phyloP scores from a whole-genome alignment of 352 stramenopile species.

The Phytophthora chlamydospora region DNA sequence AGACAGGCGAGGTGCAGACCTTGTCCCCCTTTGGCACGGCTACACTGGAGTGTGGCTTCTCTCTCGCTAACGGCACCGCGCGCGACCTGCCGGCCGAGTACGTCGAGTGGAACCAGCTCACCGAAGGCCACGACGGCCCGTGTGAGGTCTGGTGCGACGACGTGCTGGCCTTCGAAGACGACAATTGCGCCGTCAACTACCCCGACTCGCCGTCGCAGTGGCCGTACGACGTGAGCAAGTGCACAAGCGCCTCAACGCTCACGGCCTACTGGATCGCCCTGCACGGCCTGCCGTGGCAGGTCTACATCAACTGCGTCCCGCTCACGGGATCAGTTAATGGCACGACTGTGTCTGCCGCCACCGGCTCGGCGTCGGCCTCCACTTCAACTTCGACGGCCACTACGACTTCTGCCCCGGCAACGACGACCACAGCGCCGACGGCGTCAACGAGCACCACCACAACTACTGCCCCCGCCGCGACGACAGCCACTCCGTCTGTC shows the following conservation, averaged over 20 bases:
- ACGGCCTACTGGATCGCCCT: constrained; percentile 49
- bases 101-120: constrained; percentile 34
- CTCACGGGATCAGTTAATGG: constrained; percentile 23
- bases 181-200: constrained; percentile 49
- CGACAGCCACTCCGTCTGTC: constrained; percentile 2
- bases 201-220: constrained; percentile 15
- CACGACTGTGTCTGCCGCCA: constrained; percentile 1
- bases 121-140: constrained; percentile 43
- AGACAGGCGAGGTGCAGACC: constrained; percentile 29
- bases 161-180: constrained; percentile 40
- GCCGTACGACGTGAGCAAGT: constrained; percentile 29
- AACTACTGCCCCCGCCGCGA: constrained; percentile 4
- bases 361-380: constrained; percentile 12
- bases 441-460: too few species aligned
- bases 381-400: constrained; percentile 8
- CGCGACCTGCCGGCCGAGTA: constrained; percentile 39
- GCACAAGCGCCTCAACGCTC: constrained; percentile 25
- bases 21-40: constrained; percentile 37
- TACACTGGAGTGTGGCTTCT: constrained; percentile 41
- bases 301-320: constrained; percentile 35
- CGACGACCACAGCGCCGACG: constrained; percentile 18
- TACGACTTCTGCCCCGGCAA: constrained; percentile 7
- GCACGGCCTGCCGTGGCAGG: constrained; percentile 46
- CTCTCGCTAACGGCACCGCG: constrained; percentile 36
- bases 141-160: constrained; percentile 61